Percentiles rank a stretch among this genome's conserved stretches.
Evolutionary conservation across 208 protist species (phyloP).

Genomic region (Acanthamoeba culbertsoni): DNA sequence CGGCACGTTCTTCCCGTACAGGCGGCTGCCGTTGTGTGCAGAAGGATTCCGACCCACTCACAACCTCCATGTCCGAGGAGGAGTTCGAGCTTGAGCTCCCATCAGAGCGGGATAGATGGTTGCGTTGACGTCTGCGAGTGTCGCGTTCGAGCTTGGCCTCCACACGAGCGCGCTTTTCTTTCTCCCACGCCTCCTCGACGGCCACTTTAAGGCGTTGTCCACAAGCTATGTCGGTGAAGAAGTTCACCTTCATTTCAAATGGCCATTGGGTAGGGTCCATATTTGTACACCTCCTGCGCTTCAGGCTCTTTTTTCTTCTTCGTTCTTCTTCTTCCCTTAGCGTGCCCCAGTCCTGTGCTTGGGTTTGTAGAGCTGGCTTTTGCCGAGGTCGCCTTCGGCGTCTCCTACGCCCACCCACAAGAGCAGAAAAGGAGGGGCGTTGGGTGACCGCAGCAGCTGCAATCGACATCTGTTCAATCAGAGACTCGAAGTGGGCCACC

Average conservation of each 20-base stretch:
- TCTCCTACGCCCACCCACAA: neutral
- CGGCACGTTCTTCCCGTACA: too few relatives aligned
- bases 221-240: neutral
- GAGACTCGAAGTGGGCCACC: neutral
- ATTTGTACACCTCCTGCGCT: neutral
- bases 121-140: neutral
- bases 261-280: neutral
- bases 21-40: too few relatives aligned
- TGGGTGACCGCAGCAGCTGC: neutral
- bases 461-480: neutral
- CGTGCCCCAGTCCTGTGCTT: neutral
- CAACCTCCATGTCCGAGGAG: too few relatives aligned
- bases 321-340: neutral
- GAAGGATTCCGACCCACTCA: too few relatives aligned
- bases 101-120: neutral
- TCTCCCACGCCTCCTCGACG: neutral
- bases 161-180: neutral
- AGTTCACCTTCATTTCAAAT: neutral
- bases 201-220: neutral
- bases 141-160: neutral
- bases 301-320: neutral
- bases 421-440: neutral
- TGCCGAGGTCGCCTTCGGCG: neutral
- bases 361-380: neutral
- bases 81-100: too few relatives aligned